These are phyloP conservation scores for Ogataea hybrid DNA, from an alignment of 1,139 yeast genomes.

Conservation along the genomic window DNA sequence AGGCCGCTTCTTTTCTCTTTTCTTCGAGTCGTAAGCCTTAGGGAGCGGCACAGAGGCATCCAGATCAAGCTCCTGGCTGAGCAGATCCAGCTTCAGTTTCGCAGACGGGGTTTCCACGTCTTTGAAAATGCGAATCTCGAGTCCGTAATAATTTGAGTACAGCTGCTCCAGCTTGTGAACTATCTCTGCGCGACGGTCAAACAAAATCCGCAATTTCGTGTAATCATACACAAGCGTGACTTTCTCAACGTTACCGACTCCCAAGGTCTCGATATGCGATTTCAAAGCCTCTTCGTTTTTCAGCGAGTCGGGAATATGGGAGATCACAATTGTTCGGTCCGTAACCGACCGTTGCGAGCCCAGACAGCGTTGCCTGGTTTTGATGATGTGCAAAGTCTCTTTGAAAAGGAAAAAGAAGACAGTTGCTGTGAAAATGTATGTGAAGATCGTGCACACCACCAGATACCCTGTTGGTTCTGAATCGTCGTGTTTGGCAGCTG, in stretches of 20 bases:
- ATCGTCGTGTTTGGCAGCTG: conserved; percentile 14
- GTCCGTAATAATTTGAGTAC: conserved; percentile 45
- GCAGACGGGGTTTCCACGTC: conserved; percentile 26
- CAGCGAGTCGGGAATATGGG: conserved; percentile 44
- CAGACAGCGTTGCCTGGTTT: conserved; percentile 76
- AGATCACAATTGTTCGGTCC: conserved; percentile 77
- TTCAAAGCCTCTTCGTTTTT: conserved; percentile 45
- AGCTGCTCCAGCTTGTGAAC: conserved; percentile 43
- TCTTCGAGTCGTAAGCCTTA: conserved; percentile 16
- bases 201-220: conserved; percentile 44
- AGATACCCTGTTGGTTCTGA: conserved; percentile 34
- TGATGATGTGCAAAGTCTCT: conserved; percentile 72
- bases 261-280: conserved; percentile 56
- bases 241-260: conserved; percentile 57
- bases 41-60: conserved; percentile 20
- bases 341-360: conserved; percentile 90
- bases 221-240: conserved; percentile 58
- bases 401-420: conserved; percentile 61
- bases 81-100: conserved; percentile 18
- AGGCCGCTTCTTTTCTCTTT: conserved; percentile 36
- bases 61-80: conserved; percentile 2
- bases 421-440: conserved; percentile 79
- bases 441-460: conserved; percentile 84
- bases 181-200: conserved; percentile 37
- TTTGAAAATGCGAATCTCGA: conserved; percentile 35